Percentiles rank a stretch among this genome's conserved stretches.
These are phyloP conservation scores for Jamesozyma spencerorum DNA, from an alignment of 805 yeast species.

Conservation along the genomic window DNA sequence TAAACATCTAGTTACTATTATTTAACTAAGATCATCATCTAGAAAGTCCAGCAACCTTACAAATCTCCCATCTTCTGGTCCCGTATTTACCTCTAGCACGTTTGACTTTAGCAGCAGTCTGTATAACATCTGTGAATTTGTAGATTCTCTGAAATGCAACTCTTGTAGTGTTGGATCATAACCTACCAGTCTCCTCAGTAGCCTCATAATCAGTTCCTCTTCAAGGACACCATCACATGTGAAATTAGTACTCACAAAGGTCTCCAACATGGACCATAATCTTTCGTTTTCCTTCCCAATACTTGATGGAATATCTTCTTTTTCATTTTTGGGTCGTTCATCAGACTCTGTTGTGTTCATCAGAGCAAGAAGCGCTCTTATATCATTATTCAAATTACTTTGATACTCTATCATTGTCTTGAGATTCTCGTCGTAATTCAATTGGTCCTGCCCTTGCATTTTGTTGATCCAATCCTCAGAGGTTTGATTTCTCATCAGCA, in stretches of 20 bases:
- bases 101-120: slow-evolving; percentile 12
- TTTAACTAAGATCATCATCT: slow-evolving; percentile 1
- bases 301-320: neutral
- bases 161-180: slow-evolving; percentile 12
- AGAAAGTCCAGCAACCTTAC: slow-evolving; percentile 17
- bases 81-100: neutral
- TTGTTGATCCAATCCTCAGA: slow-evolving; percentile 11
- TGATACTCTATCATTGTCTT: slow-evolving; percentile 11
- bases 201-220: slow-evolving; percentile 2
- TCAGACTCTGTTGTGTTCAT: slow-evolving; percentile 7
- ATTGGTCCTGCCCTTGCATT: slow-evolving; percentile 2
- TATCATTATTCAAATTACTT: slow-evolving; percentile 12
- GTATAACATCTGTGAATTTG: slow-evolving; percentile 6
- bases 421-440: neutral
- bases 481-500: slow-evolving; percentile 11
- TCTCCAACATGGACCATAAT: slow-evolving; percentile 8
- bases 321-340: too few relatives aligned
- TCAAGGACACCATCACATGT: slow-evolving; percentile 5
- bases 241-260: slow-evolving; percentile 10
- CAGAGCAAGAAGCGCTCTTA: slow-evolving; percentile 10
- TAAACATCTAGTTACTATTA: too few relatives aligned
- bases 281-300: slow-evolving; percentile 5
- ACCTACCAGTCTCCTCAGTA: slow-evolving; percentile 12
- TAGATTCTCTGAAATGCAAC: slow-evolving; percentile 11
- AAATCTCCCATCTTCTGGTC: neutral